Evolutionary conservation across 371 early-diverging fungal genomes (phyloP).

Genomic region (Mortierella sp.): DNA sequence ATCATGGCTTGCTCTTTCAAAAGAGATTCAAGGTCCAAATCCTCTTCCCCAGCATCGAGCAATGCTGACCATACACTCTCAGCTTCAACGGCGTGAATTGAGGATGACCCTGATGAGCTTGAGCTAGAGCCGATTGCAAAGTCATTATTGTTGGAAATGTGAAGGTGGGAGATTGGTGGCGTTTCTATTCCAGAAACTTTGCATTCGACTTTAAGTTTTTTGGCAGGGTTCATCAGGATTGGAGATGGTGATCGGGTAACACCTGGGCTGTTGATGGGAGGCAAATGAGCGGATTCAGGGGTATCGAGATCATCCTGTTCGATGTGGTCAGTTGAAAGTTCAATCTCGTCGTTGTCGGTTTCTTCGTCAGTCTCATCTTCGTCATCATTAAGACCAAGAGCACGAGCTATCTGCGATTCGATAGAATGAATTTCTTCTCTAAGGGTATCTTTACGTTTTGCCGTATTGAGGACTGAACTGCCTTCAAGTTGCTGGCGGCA

Average conservation of each 20-base stretch:
- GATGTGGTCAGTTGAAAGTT: not conserved
- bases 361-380: conserved; percentile 21
- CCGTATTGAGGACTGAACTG: conserved; percentile 35
- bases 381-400: conserved; percentile 37
- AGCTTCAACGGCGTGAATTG: not conserved
- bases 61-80: conserved; percentile 36
- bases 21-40: conserved; percentile 36
- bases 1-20: conserved; percentile 36
- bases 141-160: not conserved
- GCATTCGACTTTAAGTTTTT: conserved; percentile 3
- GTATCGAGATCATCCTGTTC: conserved; percentile 1
- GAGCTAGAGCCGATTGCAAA: not conserved
- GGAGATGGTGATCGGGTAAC: conserved; percentile 16
- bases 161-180: conserved; percentile 27
- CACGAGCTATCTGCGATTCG: conserved; percentile 30
- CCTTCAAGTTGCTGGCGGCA: conserved; percentile 39
- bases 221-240: not conserved
- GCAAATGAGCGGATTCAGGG: conserved; percentile 18
- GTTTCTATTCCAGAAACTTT: not conserved
- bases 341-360: not conserved
- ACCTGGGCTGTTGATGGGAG: conserved; percentile 11
- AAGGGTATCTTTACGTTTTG: conserved; percentile 27
- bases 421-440: conserved; percentile 25
- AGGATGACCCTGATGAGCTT: not conserved
- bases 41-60: conserved; percentile 33